Evolutionary conservation across 1,139 yeast species (phyloP).

Genomic region (Yamadazyma triangularis): DNA sequence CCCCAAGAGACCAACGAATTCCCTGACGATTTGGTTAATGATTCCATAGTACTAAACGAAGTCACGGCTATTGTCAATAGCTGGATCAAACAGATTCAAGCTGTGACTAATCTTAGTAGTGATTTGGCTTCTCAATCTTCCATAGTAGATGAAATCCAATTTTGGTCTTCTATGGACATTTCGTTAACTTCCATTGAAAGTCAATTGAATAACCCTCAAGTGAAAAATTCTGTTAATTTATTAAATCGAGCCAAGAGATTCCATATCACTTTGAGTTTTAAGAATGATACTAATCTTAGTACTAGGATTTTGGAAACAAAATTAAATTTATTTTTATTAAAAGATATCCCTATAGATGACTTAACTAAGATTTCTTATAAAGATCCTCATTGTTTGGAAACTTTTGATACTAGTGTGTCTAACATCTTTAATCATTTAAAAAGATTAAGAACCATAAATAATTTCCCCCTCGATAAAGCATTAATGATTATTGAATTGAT

Average conservation of each 20-base stretch:
- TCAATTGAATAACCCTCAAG: conserved; percentile 54
- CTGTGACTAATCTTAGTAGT: conserved; percentile 42
- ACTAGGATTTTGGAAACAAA: conserved; percentile 52
- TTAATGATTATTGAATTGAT: conserved; percentile 62
- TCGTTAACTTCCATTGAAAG: conserved; percentile 53
- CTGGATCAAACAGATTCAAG: conserved; percentile 68
- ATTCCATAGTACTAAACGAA: conserved; percentile 57
- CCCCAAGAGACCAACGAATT: conserved; percentile 20
- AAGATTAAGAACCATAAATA: conserved; percentile 47
- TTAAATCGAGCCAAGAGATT: conserved; percentile 71
- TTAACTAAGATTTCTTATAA: conserved; percentile 43
- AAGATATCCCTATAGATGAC: conserved; percentile 67
- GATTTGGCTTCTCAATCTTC: conserved; percentile 22
- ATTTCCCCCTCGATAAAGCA: conserved; percentile 64
- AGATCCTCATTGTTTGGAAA: conserved; percentile 30
- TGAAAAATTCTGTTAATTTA: conserved; percentile 56
- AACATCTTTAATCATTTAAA: conserved; percentile 60
- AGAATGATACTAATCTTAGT: conserved; percentile 66
- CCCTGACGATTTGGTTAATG: conserved; percentile 28
- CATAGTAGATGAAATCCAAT: conserved; percentile 62
- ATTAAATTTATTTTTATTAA: conserved; percentile 57
- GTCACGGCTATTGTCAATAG: conserved; percentile 63
- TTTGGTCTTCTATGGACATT: conserved; percentile 73
- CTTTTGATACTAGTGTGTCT: conserved; percentile 42
- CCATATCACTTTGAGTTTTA: conserved; percentile 70